Evolutionary conservation across 2,329 filamentous ascomycete genomes (phyloP), one percentile per base, ranked within the genome.

Genomic region (Neofusicoccum umdonicola): DNA sequence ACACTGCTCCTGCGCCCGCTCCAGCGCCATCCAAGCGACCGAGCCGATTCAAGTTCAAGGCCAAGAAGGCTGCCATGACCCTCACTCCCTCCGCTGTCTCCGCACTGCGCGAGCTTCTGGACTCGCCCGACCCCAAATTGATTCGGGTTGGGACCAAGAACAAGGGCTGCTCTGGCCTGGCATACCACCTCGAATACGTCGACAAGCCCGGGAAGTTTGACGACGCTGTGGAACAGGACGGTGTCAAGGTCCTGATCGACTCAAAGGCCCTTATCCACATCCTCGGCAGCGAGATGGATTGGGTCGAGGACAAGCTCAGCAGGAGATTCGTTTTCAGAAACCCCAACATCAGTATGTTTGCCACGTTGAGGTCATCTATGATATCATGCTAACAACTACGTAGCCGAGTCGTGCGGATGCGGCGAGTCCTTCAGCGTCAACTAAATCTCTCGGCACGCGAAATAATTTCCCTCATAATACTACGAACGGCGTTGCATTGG

Each of bases 211-310:
- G 88, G 3, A 83, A 86, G 42, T 94, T 98, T 72, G 95, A 99
- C 72, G 95, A 99, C 78, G 84, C 89, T 60, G 92, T 99, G 1
- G 93, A 96, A 75, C 95, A 99, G 76, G 95, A 98, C 72, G 95
- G 94, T 0, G 94, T 99, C 65, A 94, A 91, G 79, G 94, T 99
- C 39, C 78, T 98, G 76, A 95, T 99, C 65, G 95, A 99, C 78
- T 96, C 92, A 83, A 98, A 97, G 82, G 95, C 95, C 47, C 81
- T 99, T 57, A 93, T 99, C 76, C 98, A 94, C 78, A 98, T 99
- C 62, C 97, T 99, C 71, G 95, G 95, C 4, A 97, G 91, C 74
- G 94, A 98, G 80, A 99, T 99, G 95, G 95, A 99, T 75, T 99
- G 94, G 93, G 85, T 94, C 11, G 93, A 98, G 79, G 95, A 98